Base-by-base conservation (phyloP, 805 yeast genomes). In the Teunomyces stri region DNA sequence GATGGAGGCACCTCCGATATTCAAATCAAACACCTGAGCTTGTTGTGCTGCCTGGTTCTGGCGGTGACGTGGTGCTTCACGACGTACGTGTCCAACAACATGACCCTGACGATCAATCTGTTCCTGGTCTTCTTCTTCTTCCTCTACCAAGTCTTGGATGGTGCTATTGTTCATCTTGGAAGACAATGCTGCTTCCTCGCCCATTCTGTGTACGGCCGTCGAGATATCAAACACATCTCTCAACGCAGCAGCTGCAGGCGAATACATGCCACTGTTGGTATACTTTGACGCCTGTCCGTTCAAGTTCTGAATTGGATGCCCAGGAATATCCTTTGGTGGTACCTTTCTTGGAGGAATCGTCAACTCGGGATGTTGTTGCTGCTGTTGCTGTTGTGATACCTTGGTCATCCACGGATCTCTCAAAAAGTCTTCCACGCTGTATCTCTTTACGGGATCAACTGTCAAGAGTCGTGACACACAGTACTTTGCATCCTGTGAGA, bases 161-260 rank as follows among this genome's bases (percentile, higher is more conserved):
- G 55, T 47, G 35, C 51, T 54, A 29, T 50, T 51, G 38, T 53
- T 48, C 46, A 48, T 21, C 25, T 54, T 47, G 9, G 57, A 48
- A 12, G 64, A 53, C 41, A 69, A 59, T 6, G 78, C 74, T 6
- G 75, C 72, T 55, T 85, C 91, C 60, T 83, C 87, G 44, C 85
- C 89, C 70, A 79, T 77, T 57, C 96, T 81, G 60, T 88, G 92
- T 13, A 89, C 89, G 5, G 96, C 95, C 43, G 89, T 85, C 25
- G 90, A 83, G 6, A 89, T 82, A 58, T 89, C 96, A 64, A 89
- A 89, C 10, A 91, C 95, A 57, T 89, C 96, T 54, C 88, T 82
- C 66, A 89, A 76, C 0, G 89, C 89, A 42, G 83, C 85, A 0
- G 90, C 89, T 2, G 88, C 89, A 4, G 90, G 90, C 2, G 85